These are phyloP conservation scores for Eucommia ulmoides DNA, from an alignment of 257 asterid species.

Conservation along the genomic window DNA sequence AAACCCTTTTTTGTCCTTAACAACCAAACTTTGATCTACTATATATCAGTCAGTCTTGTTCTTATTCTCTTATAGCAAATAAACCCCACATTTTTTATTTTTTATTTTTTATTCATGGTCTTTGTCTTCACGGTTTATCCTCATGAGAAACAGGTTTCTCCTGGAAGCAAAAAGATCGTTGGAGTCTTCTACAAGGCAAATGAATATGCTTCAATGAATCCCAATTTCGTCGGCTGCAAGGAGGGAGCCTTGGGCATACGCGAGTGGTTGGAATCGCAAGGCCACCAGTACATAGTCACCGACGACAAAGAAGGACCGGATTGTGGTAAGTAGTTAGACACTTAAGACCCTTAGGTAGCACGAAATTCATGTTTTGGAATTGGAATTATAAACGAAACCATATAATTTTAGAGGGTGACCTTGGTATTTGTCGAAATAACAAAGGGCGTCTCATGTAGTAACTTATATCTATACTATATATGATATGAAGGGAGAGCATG, in stretches of 20 bases:
- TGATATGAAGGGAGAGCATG: too few species aligned
- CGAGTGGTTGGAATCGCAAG: conserved; percentile 81
- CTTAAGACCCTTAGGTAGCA: too few species aligned
- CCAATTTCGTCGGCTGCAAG: conserved; percentile 75
- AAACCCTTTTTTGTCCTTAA: too few species aligned
- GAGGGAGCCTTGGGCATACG: conserved; percentile 93
- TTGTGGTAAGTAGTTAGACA: conserved; percentile 59
- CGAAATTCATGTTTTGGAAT: too few species aligned
- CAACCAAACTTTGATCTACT: too few species aligned
- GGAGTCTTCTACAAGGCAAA: conserved; percentile 89
- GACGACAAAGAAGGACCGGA: conserved; percentile 87
- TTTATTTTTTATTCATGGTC: neutral
- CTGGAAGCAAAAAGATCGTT: conserved; percentile 93
- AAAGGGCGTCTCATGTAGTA: too few species aligned
- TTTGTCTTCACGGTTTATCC: neutral
- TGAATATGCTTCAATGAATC: conserved; percentile 82
- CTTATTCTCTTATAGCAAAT: too few species aligned
- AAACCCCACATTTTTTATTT: neutral
- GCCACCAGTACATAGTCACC: conserved; percentile 83
- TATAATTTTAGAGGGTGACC: too few species aligned
- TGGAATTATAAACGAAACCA: too few species aligned
- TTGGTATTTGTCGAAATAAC: too few species aligned
- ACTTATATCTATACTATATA: too few species aligned
- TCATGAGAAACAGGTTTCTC: conserved; percentile 41
- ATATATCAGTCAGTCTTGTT: too few species aligned